Evolutionary conservation across 1,284 basidiomycete species (phyloP).

Genomic region (Moniliella sp.): DNA sequence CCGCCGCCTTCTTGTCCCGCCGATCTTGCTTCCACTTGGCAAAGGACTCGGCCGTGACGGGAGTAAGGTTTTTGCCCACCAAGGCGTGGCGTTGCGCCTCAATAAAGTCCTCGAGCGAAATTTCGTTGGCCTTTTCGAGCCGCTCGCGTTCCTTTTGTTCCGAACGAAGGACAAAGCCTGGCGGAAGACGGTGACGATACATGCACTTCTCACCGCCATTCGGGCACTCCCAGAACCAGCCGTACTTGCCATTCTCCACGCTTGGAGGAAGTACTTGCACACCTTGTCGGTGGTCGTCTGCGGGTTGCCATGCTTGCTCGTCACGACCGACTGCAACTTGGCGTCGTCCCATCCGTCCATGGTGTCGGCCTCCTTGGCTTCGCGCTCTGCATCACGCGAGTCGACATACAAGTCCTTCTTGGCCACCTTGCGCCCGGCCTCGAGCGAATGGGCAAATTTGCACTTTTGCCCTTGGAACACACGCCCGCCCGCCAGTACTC

Average conservation of each 20-base stretch:
- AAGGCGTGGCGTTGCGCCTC: constrained; percentile 78
- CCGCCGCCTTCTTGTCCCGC: constrained; percentile 45
- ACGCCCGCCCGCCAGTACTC: constrained; percentile 26
- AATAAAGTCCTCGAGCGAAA: constrained; percentile 86
- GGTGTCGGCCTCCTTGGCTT: constrained; percentile 47
- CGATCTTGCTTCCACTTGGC: constrained; percentile 64
- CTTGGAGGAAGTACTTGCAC: constrained; percentile 88
- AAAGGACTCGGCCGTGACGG: constrained; percentile 82
- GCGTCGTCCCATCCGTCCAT: constrained; percentile 97
- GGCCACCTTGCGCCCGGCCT: constrained; percentile 72
- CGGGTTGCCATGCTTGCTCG: constrained; percentile 73
- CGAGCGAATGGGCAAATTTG: constrained; percentile 68
- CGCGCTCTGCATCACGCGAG: constrained; percentile 41
- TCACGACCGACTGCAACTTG: constrained; percentile 64
- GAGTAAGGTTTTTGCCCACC: constrained; percentile 51
- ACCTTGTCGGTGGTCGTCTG: constrained; percentile 73
- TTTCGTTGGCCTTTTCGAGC: constrained; percentile 58
- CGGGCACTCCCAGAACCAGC: constrained; percentile 57
- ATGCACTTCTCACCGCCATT: constrained; percentile 53
- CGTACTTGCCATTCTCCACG: constrained; percentile 80
- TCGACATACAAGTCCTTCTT: constrained; percentile 94
- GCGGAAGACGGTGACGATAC: constrained; percentile 82
- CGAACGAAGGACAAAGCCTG: constrained; percentile 84
- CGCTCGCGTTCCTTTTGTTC: constrained; percentile 45
- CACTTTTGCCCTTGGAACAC: constrained; percentile 46